Base-by-base conservation (phyloP, 2,329 filamentous ascomycete genomes). In the Aspergillus sp. region DNA sequence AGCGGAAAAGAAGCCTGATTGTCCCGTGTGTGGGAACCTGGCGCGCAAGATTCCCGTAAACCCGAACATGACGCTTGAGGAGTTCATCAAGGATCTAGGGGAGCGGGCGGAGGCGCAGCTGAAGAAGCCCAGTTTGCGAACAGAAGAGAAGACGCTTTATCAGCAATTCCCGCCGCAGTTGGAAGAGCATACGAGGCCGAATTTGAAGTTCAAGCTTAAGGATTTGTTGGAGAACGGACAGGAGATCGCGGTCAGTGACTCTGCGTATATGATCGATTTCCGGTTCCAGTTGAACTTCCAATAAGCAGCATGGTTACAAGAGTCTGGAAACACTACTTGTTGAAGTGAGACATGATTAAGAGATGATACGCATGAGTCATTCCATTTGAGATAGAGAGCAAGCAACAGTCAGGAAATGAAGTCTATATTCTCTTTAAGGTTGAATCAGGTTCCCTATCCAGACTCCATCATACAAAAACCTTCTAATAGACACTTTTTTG, bases 1-100 rank as follows among this genome's bases (percentile, higher is more conserved):
- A 60, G 89, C 95, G 60, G 85, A 96, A 70, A 88, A 86, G 73
- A 97, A 96, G 67, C 79, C 85, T 10, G 93, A 97, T 67, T 98
- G 93, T 55, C 89, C 93, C 2, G 93, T 97, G 5, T 98, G 93
- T 62, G 90, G 91, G 12, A 86, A 88, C 45, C 71, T 88, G 48
- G 82, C 93, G 3, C 85, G 88, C 44, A 83, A 85, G 28, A 74
- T 97, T 9, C 71, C 78, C 2, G 79, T 94, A 27, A 79, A 89
- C 58, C 78, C 84, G 0, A 77, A 80, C 38, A 75, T 74, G 61
- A 94, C 88, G 0, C 73, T 98, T 33, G 79, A 85, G 55, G 88
- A 94, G 30, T 86, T 97, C 48, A 79, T 97, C 28, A 89, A 94
- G 42, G 85, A 83, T 33, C 75, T 98, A 39, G 86, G 87, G 2